Evolutionary conservation across 306 rosid species (phyloP).

Genomic region (Amphicarpaea edgeworthii): DNA sequence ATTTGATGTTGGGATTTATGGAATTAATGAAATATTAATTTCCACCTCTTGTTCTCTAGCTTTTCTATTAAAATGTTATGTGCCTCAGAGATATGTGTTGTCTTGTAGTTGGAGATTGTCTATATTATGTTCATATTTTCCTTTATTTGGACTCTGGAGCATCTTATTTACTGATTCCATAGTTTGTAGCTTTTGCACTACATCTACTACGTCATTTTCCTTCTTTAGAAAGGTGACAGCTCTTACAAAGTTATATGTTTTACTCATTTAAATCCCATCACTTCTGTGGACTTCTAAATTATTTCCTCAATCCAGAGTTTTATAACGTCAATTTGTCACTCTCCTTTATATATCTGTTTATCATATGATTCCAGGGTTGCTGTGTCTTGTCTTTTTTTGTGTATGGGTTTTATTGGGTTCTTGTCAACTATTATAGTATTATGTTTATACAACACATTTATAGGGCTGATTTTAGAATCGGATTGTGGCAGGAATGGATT

Average conservation of each 20-base stretch:
- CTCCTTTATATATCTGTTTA: slow-evolving; percentile 2
- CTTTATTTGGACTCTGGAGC: slow-evolving; percentile 12
- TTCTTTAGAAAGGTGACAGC: slow-evolving; percentile 23
- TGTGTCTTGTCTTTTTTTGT: slow-evolving; percentile 11
- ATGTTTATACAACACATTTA: background rate
- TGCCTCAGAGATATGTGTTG: background rate
- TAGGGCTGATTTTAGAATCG: slow-evolving; percentile 40
- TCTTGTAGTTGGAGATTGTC: background rate
- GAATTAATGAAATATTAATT: slow-evolving; percentile 11
- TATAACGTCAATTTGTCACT: slow-evolving; percentile 29
- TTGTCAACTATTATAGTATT: background rate
- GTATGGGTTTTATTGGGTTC: slow-evolving; percentile 10
- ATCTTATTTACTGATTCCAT: slow-evolving; percentile 10
- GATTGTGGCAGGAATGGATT: slow-evolving; percentile 83
- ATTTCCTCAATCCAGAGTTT: slow-evolving; percentile 23
- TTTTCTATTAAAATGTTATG: slow-evolving; percentile 21
- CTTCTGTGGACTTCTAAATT: background rate
- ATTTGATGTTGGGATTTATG: slow-evolving; percentile 11
- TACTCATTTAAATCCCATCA: slow-evolving; percentile 14
- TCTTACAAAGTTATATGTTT: background rate
- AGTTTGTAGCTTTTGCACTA: slow-evolving; percentile 18
- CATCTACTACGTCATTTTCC: slow-evolving; percentile 20
- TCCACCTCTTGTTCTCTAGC: background rate
- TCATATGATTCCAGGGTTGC: slow-evolving; percentile 18
- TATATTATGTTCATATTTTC: background rate